These are phyloP conservation scores for Murraya paniculata DNA, from an alignment of 345 rosid genomes.

Conservation along the genomic window DNA sequence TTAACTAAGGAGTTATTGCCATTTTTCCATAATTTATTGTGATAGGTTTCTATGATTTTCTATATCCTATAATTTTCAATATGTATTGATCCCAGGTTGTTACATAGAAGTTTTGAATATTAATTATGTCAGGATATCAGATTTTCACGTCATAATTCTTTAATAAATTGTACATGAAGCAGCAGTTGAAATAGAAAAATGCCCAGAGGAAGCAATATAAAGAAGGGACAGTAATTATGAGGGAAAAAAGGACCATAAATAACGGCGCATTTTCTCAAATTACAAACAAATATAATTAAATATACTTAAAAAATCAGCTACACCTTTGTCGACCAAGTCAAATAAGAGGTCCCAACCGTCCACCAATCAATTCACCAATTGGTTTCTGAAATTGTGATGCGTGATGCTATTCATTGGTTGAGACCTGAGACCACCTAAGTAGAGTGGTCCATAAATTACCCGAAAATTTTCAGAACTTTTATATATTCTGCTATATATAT, in stretches of 20 bases:
- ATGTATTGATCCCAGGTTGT: too few species aligned
- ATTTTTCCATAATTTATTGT: too few species aligned
- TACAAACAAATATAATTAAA: not conserved
- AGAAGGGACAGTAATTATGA: constrained; percentile 28
- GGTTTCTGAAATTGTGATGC: not conserved
- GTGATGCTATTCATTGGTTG: not conserved
- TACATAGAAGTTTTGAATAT: not conserved
- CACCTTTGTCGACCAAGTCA: constrained; percentile 11
- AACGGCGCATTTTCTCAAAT: constrained; percentile 14
- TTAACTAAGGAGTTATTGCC: too few species aligned
- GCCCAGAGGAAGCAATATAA: constrained; percentile 8
- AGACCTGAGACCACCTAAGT: constrained; percentile 2
- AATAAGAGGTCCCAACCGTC: constrained; percentile 5
- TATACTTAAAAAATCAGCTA: constrained; percentile 20
- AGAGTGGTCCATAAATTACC: constrained; percentile 13
- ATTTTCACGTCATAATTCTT: constrained; percentile 11
- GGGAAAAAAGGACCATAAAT: not conserved
- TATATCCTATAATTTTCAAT: too few species aligned
- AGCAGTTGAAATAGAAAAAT: not conserved
- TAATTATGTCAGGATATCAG: not conserved
- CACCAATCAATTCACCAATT: constrained; percentile 15
- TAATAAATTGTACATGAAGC: not conserved
- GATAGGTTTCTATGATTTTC: too few species aligned
- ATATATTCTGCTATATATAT: constrained; percentile 19
- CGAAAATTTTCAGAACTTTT: constrained; percentile 14